Evolutionary conservation across 176 grass and related monocot genomes (phyloP).

Genomic region (Lolium perenne): DNA sequence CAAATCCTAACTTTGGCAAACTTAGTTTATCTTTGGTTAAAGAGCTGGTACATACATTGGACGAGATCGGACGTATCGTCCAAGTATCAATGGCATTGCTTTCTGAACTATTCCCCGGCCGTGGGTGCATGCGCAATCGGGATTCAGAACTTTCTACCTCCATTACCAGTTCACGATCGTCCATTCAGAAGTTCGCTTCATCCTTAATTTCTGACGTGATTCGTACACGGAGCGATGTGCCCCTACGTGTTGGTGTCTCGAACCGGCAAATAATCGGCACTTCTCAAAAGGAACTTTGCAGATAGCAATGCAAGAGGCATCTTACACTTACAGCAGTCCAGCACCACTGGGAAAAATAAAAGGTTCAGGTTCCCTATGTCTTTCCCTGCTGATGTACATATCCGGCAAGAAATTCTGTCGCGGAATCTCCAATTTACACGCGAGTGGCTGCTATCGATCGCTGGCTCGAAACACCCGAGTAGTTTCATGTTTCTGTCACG

Average conservation of each 20-base stretch:
- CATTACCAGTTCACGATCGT: constrained; percentile 18
- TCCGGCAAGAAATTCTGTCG: constrained; percentile 42
- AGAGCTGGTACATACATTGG: neutral
- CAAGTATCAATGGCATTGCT: constrained; percentile 4
- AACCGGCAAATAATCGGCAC: neutral
- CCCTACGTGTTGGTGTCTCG: neutral
- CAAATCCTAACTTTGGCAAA: neutral
- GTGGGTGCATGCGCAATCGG: too few relatives aligned
- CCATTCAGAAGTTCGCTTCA: neutral
- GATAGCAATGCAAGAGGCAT: constrained; percentile 20
- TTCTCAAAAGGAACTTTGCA: constrained; percentile 22
- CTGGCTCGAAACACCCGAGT: constrained; percentile 34
- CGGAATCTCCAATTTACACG: constrained; percentile 31
- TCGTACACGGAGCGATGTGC: too few relatives aligned
- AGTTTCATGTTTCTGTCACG: constrained; percentile 48
- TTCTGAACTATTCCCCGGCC: constrained; percentile 7
- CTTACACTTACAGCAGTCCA: neutral
- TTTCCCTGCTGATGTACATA: constrained; percentile 8
- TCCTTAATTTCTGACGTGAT: neutral
- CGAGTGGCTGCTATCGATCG: constrained; percentile 37
- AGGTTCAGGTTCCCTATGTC: constrained; percentile 40
- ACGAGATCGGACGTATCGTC: neutral
- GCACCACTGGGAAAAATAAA: constrained; percentile 41
- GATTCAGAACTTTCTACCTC: neutral
- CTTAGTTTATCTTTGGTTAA: constrained; percentile 5